Base-by-base conservation (phyloP, 345 rosid species). In the Citrus hindsii region DNA sequence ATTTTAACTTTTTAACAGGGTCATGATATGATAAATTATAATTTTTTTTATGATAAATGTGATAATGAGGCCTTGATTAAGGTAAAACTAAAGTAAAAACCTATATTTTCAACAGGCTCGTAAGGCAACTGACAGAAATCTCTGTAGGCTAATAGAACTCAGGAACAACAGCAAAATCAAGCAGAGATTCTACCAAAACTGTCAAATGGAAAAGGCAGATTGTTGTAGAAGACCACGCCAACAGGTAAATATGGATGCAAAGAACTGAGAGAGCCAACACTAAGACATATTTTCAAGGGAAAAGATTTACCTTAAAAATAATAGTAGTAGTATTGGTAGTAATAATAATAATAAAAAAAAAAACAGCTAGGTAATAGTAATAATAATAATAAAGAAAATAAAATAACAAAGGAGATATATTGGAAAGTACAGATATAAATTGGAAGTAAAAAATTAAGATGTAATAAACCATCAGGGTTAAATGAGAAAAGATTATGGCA, bases 181-280 rank as follows among this genome's bases (percentile, higher is more conserved):
- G 75, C 67, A 51, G n/a, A 73, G 69, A 73, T 63, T 62, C 40
- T 32, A 76, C 37, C n/a, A 66, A 28, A 76, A 66, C 37, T 28
- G 67, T 63, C 42, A 10, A 75, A 16, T 4, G 51, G 51, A 46
- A 46, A 46, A 46, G 14, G 51, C 51, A 46, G 51, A 46, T 46
- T 13, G 51, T 13, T 46, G 51, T 46, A 13, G 51, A 46, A 46
- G 51, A 46, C 18, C 16, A 46, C 0, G 18, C 18, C 18, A 46
- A 46, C 51, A 13, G 18, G 51, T 5, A 46, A 46, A 46, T 13
- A 46, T 46, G 51, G 16, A 46, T 46, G 51, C 51, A 46, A 42
- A 46, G 51, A 46, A 46, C 18, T 13, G 51, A 46, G 13, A 10
- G 51, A 46, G 51, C 51, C 51, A 46, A 46, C 51, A 46, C 51